These are phyloP conservation scores for Syzygium malaccense DNA, from an alignment of 441 rosid genomes.

Conservation along the genomic window DNA sequence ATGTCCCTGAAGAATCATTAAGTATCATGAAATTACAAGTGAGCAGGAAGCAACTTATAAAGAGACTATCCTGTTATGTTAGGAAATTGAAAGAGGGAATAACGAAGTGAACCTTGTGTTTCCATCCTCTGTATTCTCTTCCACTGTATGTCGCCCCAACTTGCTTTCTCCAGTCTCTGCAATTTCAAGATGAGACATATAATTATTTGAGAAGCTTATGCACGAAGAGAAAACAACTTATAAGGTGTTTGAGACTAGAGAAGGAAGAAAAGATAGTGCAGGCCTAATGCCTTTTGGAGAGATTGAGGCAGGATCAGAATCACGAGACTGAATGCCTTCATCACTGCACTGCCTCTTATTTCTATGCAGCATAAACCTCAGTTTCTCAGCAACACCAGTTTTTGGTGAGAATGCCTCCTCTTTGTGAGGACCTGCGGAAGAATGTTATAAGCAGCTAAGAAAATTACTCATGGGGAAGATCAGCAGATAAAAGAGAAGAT, in stretches of 20 bases:
- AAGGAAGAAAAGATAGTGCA: conserved; percentile 5
- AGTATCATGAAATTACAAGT: background rate
- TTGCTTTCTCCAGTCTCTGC: conserved; percentile 34
- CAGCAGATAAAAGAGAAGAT: background rate
- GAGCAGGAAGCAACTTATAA: background rate
- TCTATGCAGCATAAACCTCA: conserved; percentile 29
- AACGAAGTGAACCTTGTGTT: conserved; percentile 39
- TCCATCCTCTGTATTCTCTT: conserved; percentile 50
- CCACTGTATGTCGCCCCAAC: conserved; percentile 36
- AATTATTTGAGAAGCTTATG: background rate
- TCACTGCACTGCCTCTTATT: conserved; percentile 32
- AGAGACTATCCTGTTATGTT: background rate
- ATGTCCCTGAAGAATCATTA: conserved; percentile 53
- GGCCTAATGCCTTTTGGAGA: conserved; percentile 44
- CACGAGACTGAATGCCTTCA: conserved; percentile 26
- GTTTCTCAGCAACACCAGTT: conserved; percentile 25
- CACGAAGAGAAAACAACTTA: background rate
- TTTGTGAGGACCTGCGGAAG: conserved; percentile 29
- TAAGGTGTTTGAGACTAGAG: background rate
- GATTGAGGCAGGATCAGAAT: conserved; percentile 29
- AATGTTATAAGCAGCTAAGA: background rate
- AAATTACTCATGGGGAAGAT: background rate
- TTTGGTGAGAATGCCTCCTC: conserved; percentile 20
- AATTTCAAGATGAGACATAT: conserved; percentile 12
- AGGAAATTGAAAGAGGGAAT: background rate